phyloP scores from a whole-genome alignment of 805 yeast species.

The Yamadazyma tumulicola region DNA sequence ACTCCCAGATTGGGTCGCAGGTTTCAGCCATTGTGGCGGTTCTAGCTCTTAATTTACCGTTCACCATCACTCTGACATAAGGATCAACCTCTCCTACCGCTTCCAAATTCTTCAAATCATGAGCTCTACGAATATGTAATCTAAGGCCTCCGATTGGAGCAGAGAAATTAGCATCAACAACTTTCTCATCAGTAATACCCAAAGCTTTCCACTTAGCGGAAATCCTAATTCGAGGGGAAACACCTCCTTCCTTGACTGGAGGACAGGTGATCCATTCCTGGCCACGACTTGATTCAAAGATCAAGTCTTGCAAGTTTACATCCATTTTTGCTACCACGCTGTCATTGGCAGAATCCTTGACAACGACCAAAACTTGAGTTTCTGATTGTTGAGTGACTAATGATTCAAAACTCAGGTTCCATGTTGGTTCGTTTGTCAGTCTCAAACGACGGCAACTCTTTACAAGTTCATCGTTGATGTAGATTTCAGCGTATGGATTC shows the following conservation, averaged over 20 bases:
- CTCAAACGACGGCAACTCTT: slow-evolving; percentile 59
- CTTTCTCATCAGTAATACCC: slow-evolving; percentile 47
- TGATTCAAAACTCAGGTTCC: slow-evolving; percentile 61
- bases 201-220: slow-evolving; percentile 71
- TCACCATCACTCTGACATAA: slow-evolving; percentile 55
- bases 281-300: slow-evolving; percentile 47
- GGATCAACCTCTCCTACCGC: slow-evolving; percentile 76
- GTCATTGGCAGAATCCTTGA: slow-evolving; percentile 60
- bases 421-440: slow-evolving; percentile 69
- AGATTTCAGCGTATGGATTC: slow-evolving; percentile 69
- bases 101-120: slow-evolving; percentile 53
- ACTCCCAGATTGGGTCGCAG: slow-evolving; percentile 56
- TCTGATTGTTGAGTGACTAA: slow-evolving; percentile 58
- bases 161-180: slow-evolving; percentile 40
- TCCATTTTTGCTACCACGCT: slow-evolving; percentile 51
- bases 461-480: slow-evolving; percentile 53
- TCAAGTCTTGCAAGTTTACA: slow-evolving; percentile 51
- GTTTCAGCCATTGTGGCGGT: slow-evolving; percentile 54
- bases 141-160: slow-evolving; percentile 69
- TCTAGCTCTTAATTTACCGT: slow-evolving; percentile 54
- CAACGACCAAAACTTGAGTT: slow-evolving; percentile 51
- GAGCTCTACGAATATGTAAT: slow-evolving; percentile 53
- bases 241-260: slow-evolving; percentile 43
- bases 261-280: slow-evolving; percentile 47
- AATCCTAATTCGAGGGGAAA: slow-evolving; percentile 42